phyloP scores from a whole-genome alignment of 371 early-diverging fungal species.

The Apophysomyces variabilis region DNA sequence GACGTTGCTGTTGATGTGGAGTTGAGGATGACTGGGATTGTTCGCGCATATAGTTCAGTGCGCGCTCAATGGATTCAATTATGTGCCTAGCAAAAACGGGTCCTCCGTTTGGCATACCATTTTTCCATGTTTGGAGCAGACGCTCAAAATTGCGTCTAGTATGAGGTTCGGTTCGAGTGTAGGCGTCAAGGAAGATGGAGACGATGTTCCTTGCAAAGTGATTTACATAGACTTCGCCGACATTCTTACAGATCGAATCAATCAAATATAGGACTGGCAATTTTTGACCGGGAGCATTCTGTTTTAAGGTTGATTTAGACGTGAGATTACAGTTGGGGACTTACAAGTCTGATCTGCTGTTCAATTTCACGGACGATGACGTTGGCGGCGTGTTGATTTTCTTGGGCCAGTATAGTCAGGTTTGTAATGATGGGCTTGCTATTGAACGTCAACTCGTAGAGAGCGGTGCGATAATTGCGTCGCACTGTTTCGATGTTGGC shows the following conservation, averaged over 20 bases:
- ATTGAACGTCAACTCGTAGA: conserved; percentile 83
- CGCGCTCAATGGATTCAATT: conserved; percentile 61
- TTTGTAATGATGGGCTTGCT: conserved; percentile 90
- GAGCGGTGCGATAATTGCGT: conserved; percentile 37
- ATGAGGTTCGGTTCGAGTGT: conserved; percentile 62
- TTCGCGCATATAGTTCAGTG: conserved; percentile 47
- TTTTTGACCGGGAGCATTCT: conserved; percentile 80
- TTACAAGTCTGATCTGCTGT: conserved; percentile 78
- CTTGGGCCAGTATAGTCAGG: conserved; percentile 85
- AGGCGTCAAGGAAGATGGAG: conserved; percentile 74
- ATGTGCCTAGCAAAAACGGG: conserved; percentile 66
- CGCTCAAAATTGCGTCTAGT: conserved; percentile 73
- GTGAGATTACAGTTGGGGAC: conserved; percentile 24
- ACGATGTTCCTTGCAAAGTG: conserved; percentile 76
- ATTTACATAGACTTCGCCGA: conserved; percentile 75
- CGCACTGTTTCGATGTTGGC: conserved; percentile 39
- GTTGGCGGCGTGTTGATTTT: conserved; percentile 65
- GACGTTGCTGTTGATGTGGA: conserved; percentile 23
- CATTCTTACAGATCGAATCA: conserved; percentile 93
- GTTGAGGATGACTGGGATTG: conserved; percentile 13
- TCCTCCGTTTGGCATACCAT: conserved; percentile 63
- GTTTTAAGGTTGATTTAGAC: conserved; percentile 18
- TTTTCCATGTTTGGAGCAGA: conserved; percentile 83
- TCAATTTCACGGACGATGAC: conserved; percentile 85
- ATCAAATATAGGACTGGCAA: conserved; percentile 89